phyloP scores from a whole-genome alignment of 2,329 filamentous ascomycete genomes.

The Aspergillus pseudoviridinutans region DNA sequence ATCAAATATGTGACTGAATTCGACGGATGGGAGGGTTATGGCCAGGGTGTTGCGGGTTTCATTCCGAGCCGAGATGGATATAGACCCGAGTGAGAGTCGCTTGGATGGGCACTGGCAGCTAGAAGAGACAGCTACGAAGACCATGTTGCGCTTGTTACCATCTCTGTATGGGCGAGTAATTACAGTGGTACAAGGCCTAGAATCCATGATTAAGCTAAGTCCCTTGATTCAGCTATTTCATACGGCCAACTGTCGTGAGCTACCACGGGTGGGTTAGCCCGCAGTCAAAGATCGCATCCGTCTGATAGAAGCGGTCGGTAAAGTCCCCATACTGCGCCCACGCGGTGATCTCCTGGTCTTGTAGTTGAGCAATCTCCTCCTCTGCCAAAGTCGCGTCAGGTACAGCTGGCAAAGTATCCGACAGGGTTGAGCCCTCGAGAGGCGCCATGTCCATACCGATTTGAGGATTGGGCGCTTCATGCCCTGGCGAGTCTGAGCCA shows the following conservation, averaged over 20 bases:
- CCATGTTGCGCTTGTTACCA: no score
- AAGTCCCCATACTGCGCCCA: neutral
- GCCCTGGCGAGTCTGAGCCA: no score
- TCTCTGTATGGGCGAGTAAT: no score
- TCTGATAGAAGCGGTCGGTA: neutral
- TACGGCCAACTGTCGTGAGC: no score
- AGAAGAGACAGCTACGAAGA: no score
- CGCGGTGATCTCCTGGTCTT: neutral
- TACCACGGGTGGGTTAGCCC: no score
- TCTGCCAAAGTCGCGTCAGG: neutral
- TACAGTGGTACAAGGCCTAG: no score
- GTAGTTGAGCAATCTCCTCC: neutral
- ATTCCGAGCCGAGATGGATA: conserved; percentile 4
- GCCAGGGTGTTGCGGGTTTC: conserved; percentile 4
- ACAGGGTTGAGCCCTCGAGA: neutral
- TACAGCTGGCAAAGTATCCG: neutral
- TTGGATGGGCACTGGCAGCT: no score
- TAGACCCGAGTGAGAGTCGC: neutral
- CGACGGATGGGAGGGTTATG: conserved; percentile 5
- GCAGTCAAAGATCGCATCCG: no score
- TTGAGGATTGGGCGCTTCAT: neutral
- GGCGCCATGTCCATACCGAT: neutral
- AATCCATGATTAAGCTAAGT: no score
- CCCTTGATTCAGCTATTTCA: no score
- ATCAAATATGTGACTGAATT: conserved; percentile 43